These are phyloP conservation scores for Aspergillus hortae DNA, from an alignment of 2,329 filamentous ascomycete genomes.

Conservation along the genomic window DNA sequence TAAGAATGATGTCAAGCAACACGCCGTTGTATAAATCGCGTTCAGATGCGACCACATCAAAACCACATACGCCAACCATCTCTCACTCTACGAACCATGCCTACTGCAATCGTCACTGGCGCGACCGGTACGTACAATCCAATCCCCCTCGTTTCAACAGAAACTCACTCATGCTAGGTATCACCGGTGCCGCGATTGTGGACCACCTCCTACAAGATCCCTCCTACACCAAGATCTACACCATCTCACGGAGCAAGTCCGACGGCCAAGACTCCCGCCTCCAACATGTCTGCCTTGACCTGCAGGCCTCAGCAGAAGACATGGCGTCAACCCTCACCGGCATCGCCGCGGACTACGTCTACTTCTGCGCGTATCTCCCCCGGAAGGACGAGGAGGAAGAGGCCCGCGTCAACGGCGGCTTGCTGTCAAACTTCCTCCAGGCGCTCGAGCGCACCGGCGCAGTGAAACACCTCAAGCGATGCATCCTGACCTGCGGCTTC, in stretches of 20 bases:
- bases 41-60: no score
- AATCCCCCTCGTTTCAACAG: neutral
- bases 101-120: conserved; percentile 28
- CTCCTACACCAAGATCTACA: conserved; percentile 37
- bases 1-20: no score
- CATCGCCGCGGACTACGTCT: conserved; percentile 39
- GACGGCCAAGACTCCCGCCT: conserved; percentile 34
- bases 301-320: conserved; percentile 28
- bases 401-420: conserved; percentile 36
- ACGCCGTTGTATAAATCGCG: no score
- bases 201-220: conserved; percentile 33
- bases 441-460: conserved; percentile 44
- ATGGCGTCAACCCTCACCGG: conserved; percentile 38
- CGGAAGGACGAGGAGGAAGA: conserved; percentile 35
- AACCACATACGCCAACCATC: no score
- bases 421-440: conserved; percentile 48
- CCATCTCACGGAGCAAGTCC: conserved; percentile 40
- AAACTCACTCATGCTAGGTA: conserved; percentile 25
- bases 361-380: conserved; percentile 44
- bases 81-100: conserved; percentile 14
- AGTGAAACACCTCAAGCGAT: conserved; percentile 42
- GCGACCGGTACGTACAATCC: conserved; percentile 21
- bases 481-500: conserved; percentile 48
- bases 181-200: conserved; percentile 41
- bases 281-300: conserved; percentile 38